Base-by-base conservation (phyloP, 148 eudicot genomes). In the Rhododendron ovatum region DNA sequence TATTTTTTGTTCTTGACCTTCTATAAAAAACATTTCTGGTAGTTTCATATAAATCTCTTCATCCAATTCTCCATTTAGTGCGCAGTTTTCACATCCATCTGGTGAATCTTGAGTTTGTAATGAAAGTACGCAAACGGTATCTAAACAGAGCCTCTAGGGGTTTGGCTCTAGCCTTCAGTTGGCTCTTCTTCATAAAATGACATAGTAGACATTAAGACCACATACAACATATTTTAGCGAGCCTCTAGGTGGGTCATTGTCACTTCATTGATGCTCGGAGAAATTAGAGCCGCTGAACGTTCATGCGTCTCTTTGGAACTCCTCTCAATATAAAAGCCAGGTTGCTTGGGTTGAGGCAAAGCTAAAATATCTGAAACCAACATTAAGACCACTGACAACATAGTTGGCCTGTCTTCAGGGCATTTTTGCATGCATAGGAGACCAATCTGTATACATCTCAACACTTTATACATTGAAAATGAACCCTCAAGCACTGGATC, bases 401-500 rank as follows among this genome's bases (percentile, higher is more conserved):
- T 55, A 24, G 69, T 55, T 5, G 83, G 83, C 28, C 83, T 81
- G 14, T 81, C 69, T 30, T 35, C 35, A 5, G 28, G 47, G 18
- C 45, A 55, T 20, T 55, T 55, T 11, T 81, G 83, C 71, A 81
- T 71, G 3, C 71, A 81, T 55, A 81, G 10, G 22, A 81, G 83
- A 81, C 83, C 83, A 55, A 81, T 39, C 26, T 81, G 83, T 47
- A 57, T 35, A 45, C 43, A 81, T 41, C 83, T 81, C 41, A 53
- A 17, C 24, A 81, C 26, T 30, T 81, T 39, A 0, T 71, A 33
- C 83, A 81, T 18, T 18, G 83, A 9, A 57, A 55, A 30, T 7
- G 71, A 35, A 35, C 28, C 79, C 11, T 37, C 79, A 8, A 51
- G 28, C 15, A 10, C 6, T 73, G 61, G 80, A 75, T 84, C 65